A percentile compares a stretch with the other conserved stretches of the same genome.
Conservation (phyloP, 2,329 filamentous ascomycete species). For the Cercospora canescens region DNA sequence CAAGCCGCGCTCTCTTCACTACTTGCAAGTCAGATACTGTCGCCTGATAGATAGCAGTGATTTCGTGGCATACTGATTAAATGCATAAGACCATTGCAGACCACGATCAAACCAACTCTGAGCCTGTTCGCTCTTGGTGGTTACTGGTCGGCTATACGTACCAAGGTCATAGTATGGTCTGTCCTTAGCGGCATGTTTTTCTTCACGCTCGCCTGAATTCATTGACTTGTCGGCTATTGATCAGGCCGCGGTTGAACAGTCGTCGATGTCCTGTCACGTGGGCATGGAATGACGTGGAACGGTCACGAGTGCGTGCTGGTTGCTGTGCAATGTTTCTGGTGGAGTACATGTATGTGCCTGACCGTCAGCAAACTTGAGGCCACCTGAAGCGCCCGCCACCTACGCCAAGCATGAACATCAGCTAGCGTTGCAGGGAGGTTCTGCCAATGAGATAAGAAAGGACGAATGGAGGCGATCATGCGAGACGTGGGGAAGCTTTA, state of each 20-base stretch:
- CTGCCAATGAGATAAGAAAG: neutral
- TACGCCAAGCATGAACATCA: slow-evolving; percentile 7
- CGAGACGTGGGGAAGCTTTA: neutral
- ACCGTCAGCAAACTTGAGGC: neutral
- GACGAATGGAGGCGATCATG: neutral
- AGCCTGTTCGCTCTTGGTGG: slow-evolving; percentile 51
- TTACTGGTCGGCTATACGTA: slow-evolving; percentile 56
- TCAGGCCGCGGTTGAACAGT: no score
- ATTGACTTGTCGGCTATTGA: neutral
- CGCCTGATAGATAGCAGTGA: neutral
- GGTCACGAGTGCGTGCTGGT: neutral
- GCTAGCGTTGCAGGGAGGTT: neutral
- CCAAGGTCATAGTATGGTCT: slow-evolving; percentile 57
- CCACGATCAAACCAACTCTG: slow-evolving; percentile 72
- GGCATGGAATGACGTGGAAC: neutral
- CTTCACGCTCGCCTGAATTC: neutral
- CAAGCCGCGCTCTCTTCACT: slow-evolving; percentile 64
- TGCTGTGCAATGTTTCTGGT: neutral
- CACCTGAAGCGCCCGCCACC: neutral
- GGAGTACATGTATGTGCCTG: neutral
- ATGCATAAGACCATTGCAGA: slow-evolving; percentile 71
- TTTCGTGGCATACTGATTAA: slow-evolving; percentile 58
- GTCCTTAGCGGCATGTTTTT: neutral
- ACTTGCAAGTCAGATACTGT: neutral
- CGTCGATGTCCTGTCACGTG: neutral